Conservation (phyloP, 2,329 filamentous ascomycete genomes). For the Xylariaceae sp. region DNA sequence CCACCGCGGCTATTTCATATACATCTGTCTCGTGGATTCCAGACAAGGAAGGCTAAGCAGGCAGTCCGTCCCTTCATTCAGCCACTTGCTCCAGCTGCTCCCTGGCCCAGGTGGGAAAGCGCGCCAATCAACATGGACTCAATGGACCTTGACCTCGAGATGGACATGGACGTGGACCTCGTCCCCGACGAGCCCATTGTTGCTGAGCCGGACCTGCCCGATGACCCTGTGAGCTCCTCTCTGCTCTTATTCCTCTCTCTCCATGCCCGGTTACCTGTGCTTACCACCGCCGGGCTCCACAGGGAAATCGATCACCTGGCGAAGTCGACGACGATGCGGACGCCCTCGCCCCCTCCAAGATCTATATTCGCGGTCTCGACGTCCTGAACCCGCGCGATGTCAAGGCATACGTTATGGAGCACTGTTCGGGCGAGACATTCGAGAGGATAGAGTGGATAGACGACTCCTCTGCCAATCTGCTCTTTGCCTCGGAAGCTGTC, state of each 20-base stretch:
- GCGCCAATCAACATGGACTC: constrained; percentile 28
- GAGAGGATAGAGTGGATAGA: constrained; percentile 87
- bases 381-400: constrained; percentile 75
- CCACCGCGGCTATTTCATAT: too few species aligned
- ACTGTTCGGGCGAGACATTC: constrained; percentile 50
- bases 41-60: too few species aligned
- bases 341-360: constrained; percentile 47
- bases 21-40: too few species aligned
- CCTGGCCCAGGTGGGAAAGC: too few species aligned
- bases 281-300: not conserved
- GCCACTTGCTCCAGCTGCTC: too few species aligned
- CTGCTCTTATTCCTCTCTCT: constrained; percentile 14
- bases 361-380: constrained; percentile 81
- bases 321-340: constrained; percentile 31
- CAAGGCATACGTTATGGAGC: constrained; percentile 62
- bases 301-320: constrained; percentile 30
- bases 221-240: too few species aligned
- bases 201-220: constrained; percentile 21
- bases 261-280: constrained; percentile 1
- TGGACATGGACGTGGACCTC: constrained; percentile 54
- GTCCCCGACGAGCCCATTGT: constrained; percentile 35
- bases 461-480: constrained; percentile 79
- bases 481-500: constrained; percentile 54
- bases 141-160: constrained; percentile 66
- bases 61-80: too few species aligned